Evolutionary conservation across 805 yeast species (phyloP).

Genomic region (Cyberlindnera sargentensis): DNA sequence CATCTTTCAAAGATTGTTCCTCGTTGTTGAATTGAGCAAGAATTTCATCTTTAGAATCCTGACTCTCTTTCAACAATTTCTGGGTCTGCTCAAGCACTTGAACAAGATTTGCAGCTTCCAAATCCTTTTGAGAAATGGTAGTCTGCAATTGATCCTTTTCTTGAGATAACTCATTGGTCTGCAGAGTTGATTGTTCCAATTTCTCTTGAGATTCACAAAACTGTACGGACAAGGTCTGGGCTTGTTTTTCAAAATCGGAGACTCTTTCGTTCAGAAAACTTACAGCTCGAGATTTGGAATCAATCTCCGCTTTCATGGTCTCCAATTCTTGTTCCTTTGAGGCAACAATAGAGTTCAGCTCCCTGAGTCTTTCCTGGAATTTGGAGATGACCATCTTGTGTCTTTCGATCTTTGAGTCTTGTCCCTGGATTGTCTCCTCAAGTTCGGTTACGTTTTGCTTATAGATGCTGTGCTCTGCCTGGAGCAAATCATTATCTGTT

Average conservation of each 20-base stretch:
- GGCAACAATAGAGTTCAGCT: constrained; percentile 5
- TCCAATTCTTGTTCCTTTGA: constrained; percentile 6
- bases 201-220: constrained; percentile 8
- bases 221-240: constrained; percentile 5
- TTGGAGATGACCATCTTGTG: constrained; percentile 13
- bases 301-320: constrained; percentile 9
- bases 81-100: constrained; percentile 1
- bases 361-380: constrained; percentile 17
- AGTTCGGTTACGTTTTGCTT: constrained; percentile 13
- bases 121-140: not conserved
- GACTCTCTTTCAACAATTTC: not conserved
- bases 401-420: constrained; percentile 12
- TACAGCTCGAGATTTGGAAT: constrained; percentile 14
- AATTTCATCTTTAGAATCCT: constrained; percentile 1
- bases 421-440: constrained; percentile 5
- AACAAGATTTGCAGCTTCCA: not conserved
- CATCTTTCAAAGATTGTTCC: constrained; percentile 1
- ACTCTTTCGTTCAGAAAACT: constrained; percentile 8
- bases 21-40: constrained; percentile 2
- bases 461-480: constrained; percentile 16
- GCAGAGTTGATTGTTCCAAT: not conserved
- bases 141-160: not conserved
- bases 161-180: not conserved
- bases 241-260: constrained; percentile 15
- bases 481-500: constrained; percentile 15